These are phyloP conservation scores for Daldinia childiae DNA, from an alignment of 495 filamentous ascomycete species.

Conservation along the genomic window DNA sequence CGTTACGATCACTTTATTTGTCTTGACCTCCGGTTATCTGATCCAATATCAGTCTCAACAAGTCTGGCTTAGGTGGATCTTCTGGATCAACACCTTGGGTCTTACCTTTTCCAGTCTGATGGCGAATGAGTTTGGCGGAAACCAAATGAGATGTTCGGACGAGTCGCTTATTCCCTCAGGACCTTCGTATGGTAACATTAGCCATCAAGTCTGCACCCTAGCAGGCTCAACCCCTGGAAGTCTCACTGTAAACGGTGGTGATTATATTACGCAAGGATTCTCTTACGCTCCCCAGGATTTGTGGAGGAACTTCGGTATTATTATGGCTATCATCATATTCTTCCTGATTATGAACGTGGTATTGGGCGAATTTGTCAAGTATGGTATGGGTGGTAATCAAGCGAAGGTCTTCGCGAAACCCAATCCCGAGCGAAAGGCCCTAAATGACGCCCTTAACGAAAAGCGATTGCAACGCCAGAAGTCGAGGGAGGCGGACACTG, in stretches of 20 bases:
- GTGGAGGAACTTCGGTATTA: conserved; percentile 82
- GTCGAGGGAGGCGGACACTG: conserved; percentile 56
- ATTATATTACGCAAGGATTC: conserved; percentile 71
- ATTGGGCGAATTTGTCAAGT: conserved; percentile 79
- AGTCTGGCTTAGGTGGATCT: conserved; percentile 83
- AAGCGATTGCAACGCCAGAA: conserved; percentile 67
- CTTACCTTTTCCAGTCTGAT: conserved; percentile 78
- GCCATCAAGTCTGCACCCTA: conserved; percentile 78
- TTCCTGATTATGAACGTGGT: conserved; percentile 76
- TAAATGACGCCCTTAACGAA: conserved; percentile 70
- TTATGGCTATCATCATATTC: conserved; percentile 70
- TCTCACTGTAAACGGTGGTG: conserved; percentile 63
- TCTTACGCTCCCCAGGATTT: conserved; percentile 68
- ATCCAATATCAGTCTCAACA: conserved; percentile 76
- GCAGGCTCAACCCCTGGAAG: conserved; percentile 72
- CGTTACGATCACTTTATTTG: conserved; percentile 78
- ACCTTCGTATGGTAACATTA: conserved; percentile 69
- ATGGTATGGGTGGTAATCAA: conserved; percentile 79
- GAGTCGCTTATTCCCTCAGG: conserved; percentile 73
- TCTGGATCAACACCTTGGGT: conserved; percentile 81
- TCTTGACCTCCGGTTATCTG: conserved; percentile 81
- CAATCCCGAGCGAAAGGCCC: conserved; percentile 71
- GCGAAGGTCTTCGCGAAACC: conserved; percentile 78
- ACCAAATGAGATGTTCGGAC: conserved; percentile 69
- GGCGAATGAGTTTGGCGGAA: conserved; percentile 80